Conservation (phyloP, 768 basidiomycete genomes). For the Hemileccinum impolitum region DNA sequence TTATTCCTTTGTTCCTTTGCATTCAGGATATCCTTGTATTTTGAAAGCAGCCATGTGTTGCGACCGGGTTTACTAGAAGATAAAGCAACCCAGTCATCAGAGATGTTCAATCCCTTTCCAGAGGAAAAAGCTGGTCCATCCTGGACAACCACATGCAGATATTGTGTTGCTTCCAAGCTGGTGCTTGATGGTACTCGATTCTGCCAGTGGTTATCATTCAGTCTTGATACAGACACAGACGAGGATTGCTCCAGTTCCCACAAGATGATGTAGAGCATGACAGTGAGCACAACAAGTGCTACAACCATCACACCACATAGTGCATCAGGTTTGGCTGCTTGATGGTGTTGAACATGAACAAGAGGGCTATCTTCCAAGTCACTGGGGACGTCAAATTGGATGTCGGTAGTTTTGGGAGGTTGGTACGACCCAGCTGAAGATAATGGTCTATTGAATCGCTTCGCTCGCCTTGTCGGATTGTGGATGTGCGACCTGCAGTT, state of each 20-base stretch:
- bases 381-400: not conserved
- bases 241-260: slow-evolving; percentile 17
- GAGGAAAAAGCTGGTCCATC: not conserved
- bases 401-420: not conserved
- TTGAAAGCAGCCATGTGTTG: slow-evolving; percentile 32
- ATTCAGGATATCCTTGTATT: too few relatives aligned
- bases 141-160: not conserved
- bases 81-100: not conserved
- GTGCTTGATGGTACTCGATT: too few relatives aligned
- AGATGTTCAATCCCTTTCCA: not conserved
- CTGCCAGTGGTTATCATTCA: too few relatives aligned
- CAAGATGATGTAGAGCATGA: slow-evolving; percentile 22
- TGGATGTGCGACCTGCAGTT: slow-evolving; percentile 7
- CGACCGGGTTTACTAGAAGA: not conserved
- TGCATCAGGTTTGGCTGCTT: not conserved
- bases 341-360: slow-evolving; percentile 6
- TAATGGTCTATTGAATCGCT: slow-evolving; percentile 10
- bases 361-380: not conserved
- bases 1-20: too few relatives aligned
- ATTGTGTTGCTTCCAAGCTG: not conserved
- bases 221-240: not conserved
- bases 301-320: slow-evolving; percentile 16
- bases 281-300: slow-evolving; percentile 16
- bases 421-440: not conserved
- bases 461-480: slow-evolving; percentile 15